Conservation (phyloP, 345 rosid species). For the Moricandia arvensis region DNA sequence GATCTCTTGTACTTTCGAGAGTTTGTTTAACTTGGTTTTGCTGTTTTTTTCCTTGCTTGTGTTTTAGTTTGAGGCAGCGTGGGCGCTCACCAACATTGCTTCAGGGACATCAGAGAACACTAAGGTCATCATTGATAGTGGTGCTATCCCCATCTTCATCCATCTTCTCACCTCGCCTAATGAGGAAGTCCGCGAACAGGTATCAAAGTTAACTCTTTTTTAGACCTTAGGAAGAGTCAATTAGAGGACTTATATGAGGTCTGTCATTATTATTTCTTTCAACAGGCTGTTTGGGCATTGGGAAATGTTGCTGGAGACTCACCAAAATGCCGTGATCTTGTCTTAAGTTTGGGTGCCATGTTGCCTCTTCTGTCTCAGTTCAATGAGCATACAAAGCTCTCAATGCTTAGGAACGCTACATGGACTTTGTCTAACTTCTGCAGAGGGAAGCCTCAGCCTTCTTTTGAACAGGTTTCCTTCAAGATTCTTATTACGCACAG, state of each 20-base stretch:
- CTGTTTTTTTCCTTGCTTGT: background rate
- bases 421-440: constrained; percentile 91
- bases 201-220: constrained; percentile 1
- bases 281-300: constrained; percentile 84
- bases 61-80: constrained; percentile 78
- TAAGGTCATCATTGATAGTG: constrained; percentile 66
- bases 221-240: background rate
- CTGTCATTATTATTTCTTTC: background rate
- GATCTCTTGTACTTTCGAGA: no score
- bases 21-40: background rate
- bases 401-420: constrained; percentile 87
- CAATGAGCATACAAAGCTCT: constrained; percentile 69
- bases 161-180: constrained; percentile 61
- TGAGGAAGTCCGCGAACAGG: constrained; percentile 88
- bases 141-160: constrained; percentile 70
- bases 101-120: constrained; percentile 85
- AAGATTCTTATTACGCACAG: background rate
- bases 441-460: constrained; percentile 79
- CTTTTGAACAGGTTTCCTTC: constrained; percentile 62
- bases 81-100: constrained; percentile 86
- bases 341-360: constrained; percentile 62
- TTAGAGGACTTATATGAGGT: no score
- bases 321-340: constrained; percentile 76
- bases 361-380: constrained; percentile 61
- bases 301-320: constrained; percentile 95